A percentile compares a stretch with the other conserved stretches of the same genome.
phyloP scores from a whole-genome alignment of 2,329 filamentous ascomycete genomes.

The Aspergillus proliferans region DNA sequence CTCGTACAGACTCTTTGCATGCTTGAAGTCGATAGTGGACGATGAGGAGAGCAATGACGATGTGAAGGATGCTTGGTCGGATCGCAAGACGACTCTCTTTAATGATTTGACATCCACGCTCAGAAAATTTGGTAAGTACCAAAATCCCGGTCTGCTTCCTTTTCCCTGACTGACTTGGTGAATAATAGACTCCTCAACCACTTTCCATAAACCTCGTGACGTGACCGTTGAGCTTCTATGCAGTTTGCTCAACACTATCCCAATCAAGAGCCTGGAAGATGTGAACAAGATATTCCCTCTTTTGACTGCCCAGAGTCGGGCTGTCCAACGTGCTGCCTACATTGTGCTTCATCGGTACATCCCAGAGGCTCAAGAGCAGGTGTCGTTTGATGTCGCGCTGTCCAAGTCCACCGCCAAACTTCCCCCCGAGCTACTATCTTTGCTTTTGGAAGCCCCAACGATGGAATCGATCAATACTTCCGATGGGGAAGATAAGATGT shows the following conservation, averaged over 20 bases:
- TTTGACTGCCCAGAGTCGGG: constrained; percentile 66
- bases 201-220: constrained; percentile 59
- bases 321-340: constrained; percentile 76
- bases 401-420: constrained; percentile 56
- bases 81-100: constrained; percentile 55
- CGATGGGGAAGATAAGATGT: constrained; percentile 59
- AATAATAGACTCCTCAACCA: constrained; percentile 41
- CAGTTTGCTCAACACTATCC: constrained; percentile 60
- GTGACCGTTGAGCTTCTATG: constrained; percentile 71
- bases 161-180: constrained; percentile 7
- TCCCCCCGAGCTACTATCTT: constrained; percentile 76
- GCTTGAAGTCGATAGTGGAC: constrained; percentile 52
- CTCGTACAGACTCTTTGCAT: constrained; percentile 64
- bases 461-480: constrained; percentile 62
- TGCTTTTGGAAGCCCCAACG: constrained; percentile 72
- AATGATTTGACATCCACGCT: constrained; percentile 44
- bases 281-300: constrained; percentile 66
- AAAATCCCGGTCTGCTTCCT: background rate
- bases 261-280: constrained; percentile 57
- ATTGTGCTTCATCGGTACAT: constrained; percentile 73
- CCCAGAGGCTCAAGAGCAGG: constrained; percentile 68
- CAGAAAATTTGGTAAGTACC: constrained; percentile 33
- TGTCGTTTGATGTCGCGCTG: constrained; percentile 67
- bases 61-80: constrained; percentile 65
- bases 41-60: constrained; percentile 74